phyloP scores from a whole-genome alignment of 352 stramenopile genomes.

The Globisporangium barbulae region DNA sequence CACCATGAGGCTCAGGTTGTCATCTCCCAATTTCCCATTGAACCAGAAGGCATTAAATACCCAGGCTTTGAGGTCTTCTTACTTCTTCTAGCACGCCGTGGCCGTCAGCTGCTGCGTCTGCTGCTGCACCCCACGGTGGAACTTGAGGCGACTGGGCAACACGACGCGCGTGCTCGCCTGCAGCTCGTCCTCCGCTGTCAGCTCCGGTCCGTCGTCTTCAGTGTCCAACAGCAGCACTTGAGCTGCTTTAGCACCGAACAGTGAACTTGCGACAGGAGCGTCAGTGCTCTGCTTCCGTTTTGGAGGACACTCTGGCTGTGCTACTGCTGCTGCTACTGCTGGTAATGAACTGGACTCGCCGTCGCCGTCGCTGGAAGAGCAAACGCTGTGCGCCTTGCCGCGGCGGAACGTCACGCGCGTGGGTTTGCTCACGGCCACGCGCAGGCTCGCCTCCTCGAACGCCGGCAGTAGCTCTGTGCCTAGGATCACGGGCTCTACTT shows the following conservation, averaged over 20 bases:
- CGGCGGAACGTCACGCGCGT: conserved; percentile 33
- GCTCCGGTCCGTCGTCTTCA: conserved; percentile 12
- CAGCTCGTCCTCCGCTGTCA: conserved; percentile 19
- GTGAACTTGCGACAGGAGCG: neutral
- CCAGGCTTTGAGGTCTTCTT: neutral
- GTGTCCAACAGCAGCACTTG: conserved; percentile 8
- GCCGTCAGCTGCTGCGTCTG: conserved; percentile 4
- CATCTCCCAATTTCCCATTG: neutral
- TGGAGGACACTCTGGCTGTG: neutral
- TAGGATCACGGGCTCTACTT: conserved; percentile 16
- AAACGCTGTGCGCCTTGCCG: conserved; percentile 24
- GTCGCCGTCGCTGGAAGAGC: conserved; percentile 9
- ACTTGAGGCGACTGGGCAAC: conserved; percentile 28
- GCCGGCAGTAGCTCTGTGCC: neutral
- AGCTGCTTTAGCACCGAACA: neutral
- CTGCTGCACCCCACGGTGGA: conserved; percentile 21
- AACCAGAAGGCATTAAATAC: conserved; percentile 9
- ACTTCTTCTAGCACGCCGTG: neutral
- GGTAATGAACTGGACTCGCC: conserved; percentile 12
- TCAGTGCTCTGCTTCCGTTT: neutral
- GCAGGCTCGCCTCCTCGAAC: neutral
- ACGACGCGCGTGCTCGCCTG: conserved; percentile 14
- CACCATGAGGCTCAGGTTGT: neutral
- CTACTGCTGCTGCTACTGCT: neutral
- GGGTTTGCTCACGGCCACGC: conserved; percentile 22